Evolutionary conservation across 257 asterid species (phyloP), one percentile per base, ranked within the genome.

Genomic region (Eustoma russellianum): DNA sequence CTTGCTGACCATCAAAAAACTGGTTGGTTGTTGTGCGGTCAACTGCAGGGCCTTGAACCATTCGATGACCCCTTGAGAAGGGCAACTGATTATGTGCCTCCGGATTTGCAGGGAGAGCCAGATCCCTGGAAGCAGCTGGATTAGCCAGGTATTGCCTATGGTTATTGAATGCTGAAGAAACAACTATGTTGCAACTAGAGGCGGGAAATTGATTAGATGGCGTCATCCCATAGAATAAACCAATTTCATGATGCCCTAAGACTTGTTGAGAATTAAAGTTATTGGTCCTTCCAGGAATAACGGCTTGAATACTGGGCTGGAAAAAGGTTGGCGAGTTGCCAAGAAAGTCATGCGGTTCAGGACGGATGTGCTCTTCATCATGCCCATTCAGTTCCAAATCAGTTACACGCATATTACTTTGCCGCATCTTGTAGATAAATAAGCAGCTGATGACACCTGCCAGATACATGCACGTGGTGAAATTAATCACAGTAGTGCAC

Each of bases 291-390:
- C 67, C 70, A 0, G 76, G 81, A 44, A 55, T 11, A 15, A 18
- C 8, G 7, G 60, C 10, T 11, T 55, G 60, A 17, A 41, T 9
- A 12, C 40, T 55, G 44, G 49, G 48, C 30, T 72, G 91, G 43
- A 86, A 93, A 55, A 59, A 72, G 66, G 68, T 67, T 30, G 87
- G 16, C 38, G 66, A 24, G 70, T 61, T 72, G 59, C 83, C 70
- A 41, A 82, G 74, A 62, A 78, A 73, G 60, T 79, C 54, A 74
- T 75, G 67, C 14, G 93, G 87, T 53, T 82, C 88, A 5, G 93
- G 69, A 58, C 56, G 79, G 15, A 64, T 66, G 71, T 76, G 77
- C 62, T 54, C 70, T 53, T 63, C 89, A 53, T 85, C 77, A 63
- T 56, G 85, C 52, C 72, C 89, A 61, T 84, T 83, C 7, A 75